These are phyloP conservation scores for Pterocarpus santalinus DNA, from an alignment of 306 rosid genomes.

Conservation along the genomic window DNA sequence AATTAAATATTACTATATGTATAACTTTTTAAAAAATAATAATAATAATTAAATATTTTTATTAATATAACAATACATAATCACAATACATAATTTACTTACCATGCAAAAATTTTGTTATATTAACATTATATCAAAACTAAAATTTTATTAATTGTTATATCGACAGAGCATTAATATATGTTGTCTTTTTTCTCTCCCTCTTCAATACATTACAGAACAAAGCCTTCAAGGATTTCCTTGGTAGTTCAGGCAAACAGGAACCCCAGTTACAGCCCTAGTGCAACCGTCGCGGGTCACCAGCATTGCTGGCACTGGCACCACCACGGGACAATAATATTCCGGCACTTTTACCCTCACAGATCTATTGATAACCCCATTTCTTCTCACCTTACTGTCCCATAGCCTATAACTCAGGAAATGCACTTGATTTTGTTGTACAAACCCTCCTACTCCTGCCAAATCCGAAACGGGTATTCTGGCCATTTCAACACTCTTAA, in stretches of 20 bases:
- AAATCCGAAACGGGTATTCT: constrained; percentile 64
- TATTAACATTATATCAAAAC: too few relatives aligned
- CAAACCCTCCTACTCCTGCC: too few relatives aligned
- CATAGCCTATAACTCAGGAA: constrained; percentile 72
- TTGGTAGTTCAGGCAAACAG: constrained; percentile 43
- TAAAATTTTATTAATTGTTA: too few relatives aligned
- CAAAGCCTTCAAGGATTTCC: neutral
- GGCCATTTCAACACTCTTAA: constrained; percentile 50
- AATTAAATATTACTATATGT: too few relatives aligned
- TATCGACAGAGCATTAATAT: too few relatives aligned
- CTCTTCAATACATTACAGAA: too few relatives aligned
- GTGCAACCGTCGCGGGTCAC: neutral
- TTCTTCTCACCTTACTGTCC: constrained; percentile 53
- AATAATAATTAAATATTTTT: too few relatives aligned
- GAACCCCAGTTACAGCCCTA: constrained; percentile 59
- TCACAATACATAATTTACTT: too few relatives aligned
- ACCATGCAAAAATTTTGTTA: too few relatives aligned
- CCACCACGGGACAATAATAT: neutral
- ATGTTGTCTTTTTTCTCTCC: too few relatives aligned
- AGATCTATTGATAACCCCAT: constrained; percentile 67
- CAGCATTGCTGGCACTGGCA: neutral
- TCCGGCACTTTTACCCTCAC: constrained; percentile 49
- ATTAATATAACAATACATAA: too few relatives aligned
- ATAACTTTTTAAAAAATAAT: too few relatives aligned
- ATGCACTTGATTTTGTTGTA: constrained; percentile 58